These are phyloP conservation scores for Quercus bicolor DNA, from an alignment of 306 rosid genomes.

Conservation along the genomic window DNA sequence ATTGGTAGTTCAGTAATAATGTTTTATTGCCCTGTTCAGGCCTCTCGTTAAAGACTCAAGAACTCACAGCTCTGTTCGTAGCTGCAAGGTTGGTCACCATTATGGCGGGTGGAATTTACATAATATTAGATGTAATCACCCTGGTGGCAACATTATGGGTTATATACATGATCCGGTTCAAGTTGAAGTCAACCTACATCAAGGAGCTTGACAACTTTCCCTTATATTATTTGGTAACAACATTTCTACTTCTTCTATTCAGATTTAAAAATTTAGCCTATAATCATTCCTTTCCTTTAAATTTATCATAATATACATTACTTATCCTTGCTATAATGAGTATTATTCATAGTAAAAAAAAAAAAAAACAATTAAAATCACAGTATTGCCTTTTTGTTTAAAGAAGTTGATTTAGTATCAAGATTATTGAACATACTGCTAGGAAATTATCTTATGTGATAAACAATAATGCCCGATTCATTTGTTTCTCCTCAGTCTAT, in stretches of 20 bases:
- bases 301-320: neutral
- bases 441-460: too few species aligned
- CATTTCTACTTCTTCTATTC: neutral
- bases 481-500: too few species aligned
- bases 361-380: too few species aligned
- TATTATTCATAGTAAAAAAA: too few species aligned
- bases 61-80: conserved; percentile 64
- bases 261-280: neutral
- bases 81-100: conserved; percentile 31
- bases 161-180: conserved; percentile 62
- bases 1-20: neutral
- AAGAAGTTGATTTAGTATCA: too few species aligned
- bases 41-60: conserved; percentile 67
- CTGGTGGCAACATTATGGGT: conserved; percentile 50
- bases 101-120: conserved; percentile 41
- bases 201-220: conserved; percentile 62
- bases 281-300: neutral
- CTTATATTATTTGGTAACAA: conserved; percentile 53
- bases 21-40: conserved; percentile 36
- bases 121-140: conserved; percentile 41
- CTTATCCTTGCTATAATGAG: neutral
- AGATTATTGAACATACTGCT: too few species aligned
- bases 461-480: too few species aligned
- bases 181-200: conserved; percentile 54
- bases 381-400: too few species aligned